A percentile compares a stretch with the other conserved stretches of the same genome.
Evolutionary conservation across 305 asterid genomes (phyloP).

Genomic region (Withania somnifera): DNA sequence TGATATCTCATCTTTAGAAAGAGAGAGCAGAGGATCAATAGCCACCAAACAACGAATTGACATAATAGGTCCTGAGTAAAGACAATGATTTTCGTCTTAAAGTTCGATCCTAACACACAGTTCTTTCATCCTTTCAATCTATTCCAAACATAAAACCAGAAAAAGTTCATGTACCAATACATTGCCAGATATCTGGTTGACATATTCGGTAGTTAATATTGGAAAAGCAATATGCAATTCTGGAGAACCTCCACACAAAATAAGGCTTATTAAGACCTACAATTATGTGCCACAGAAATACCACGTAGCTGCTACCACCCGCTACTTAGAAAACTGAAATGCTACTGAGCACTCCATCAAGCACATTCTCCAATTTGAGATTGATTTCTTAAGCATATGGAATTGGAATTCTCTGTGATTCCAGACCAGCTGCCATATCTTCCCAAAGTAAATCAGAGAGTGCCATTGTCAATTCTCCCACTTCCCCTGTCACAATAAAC

Average conservation of each 20-base stretch:
- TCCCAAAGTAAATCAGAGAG: constrained; percentile 81
- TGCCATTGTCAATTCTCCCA: constrained; percentile 80
- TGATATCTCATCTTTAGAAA: too few relatives aligned
- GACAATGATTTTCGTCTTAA: too few relatives aligned
- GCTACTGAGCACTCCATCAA: background rate
- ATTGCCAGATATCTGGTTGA: background rate
- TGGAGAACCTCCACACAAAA: background rate
- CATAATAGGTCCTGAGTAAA: too few relatives aligned
- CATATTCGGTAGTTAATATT: background rate
- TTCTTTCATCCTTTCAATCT: background rate
- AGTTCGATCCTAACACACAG: too few relatives aligned
- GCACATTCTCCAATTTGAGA: background rate
- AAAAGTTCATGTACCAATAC: background rate
- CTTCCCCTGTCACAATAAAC: constrained; percentile 38
- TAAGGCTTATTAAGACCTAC: background rate
- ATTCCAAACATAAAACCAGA: background rate
- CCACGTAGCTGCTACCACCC: background rate
- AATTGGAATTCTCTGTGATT: constrained; percentile 42
- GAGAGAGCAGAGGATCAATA: too few relatives aligned
- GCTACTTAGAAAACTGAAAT: background rate
- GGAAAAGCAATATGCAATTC: background rate
- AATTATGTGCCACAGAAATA: background rate
- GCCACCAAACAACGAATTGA: background rate
- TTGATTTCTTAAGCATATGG: constrained; percentile 27
- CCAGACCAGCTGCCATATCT: constrained; percentile 72